These are phyloP conservation scores for Penicillium sp. DNA, from an alignment of 2,329 filamentous ascomycete species.

Conservation along the genomic window DNA sequence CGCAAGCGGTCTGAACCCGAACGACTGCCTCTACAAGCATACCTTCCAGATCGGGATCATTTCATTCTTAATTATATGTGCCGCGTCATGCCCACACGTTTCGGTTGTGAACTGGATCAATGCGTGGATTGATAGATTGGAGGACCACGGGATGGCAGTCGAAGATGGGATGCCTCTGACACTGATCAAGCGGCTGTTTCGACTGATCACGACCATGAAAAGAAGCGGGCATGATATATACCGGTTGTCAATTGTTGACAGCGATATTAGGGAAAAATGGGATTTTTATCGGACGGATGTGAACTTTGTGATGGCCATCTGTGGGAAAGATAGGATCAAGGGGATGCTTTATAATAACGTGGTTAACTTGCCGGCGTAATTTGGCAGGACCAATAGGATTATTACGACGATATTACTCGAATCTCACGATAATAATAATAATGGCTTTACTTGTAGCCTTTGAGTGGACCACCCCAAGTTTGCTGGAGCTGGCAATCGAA, in stretches of 20 bases:
- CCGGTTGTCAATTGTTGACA: not conserved
- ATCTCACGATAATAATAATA: not conserved
- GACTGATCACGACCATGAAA: not conserved
- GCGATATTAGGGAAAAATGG: not conserved
- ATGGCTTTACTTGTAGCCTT: not conserved
- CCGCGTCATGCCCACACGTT: not conserved
- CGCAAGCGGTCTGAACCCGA: not conserved
- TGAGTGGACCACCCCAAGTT: not conserved
- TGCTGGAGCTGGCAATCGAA: not conserved
- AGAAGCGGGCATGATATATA: not conserved
- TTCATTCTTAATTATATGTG: not conserved
- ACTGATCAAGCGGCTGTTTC: not conserved
- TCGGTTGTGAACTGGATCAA: not conserved
- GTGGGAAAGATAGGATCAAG: not conserved
- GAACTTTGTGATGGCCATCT: not conserved
- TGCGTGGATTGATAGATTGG: not conserved
- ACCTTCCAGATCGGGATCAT: not conserved
- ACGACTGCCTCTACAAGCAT: not conserved
- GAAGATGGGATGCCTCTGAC: not conserved
- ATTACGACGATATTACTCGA: not conserved
- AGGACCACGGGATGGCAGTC: not conserved
- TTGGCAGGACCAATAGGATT: not conserved
- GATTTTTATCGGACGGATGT: not conserved
- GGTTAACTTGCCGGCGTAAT: not conserved
- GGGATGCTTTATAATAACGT: not conserved